Base-by-base conservation (phyloP, 805 yeast genomes). In the Wickerhamiella dianesei region DNA sequence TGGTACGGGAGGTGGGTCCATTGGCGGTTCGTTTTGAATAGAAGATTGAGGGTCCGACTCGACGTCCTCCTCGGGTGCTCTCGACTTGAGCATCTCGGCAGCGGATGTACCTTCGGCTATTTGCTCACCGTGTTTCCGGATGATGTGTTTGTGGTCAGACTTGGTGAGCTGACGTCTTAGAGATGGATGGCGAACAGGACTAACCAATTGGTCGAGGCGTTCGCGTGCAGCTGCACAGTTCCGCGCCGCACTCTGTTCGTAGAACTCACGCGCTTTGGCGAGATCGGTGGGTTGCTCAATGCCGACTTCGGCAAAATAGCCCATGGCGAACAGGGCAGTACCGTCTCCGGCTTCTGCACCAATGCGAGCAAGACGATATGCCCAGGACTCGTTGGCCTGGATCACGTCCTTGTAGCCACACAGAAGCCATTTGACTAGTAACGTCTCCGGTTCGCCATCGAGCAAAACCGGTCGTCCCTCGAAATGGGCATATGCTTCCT, bases 251-350 rank as follows among this genome's bases (percentile, higher is more conserved):
- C 84, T 77, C 41, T 67, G 62, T 35, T 63, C 61, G 59, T 76
- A 80, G 65, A 74, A 77, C 44, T 64, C 62, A 37, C 56, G 55
- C 0, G 85, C 80, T 56, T 64, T 57, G 14, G 60, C 64, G 13
- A 63, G 17, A 59, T 75, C 68, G 21, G 60, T 59, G 9, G 41
- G 41, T 3, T 62, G 61, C 40, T 76, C 73, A 35, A 80, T 70
- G 1, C 88, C 88, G 42, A 72, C 75, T 55, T 79, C 85, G 56
- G 70, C 72, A 56, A 76, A 82, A 54, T 76, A 73, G 0, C 84
- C 89, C 37, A 82, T 58, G 37, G 84, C 82, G 57, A 75, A 82
- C 54, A 79, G 78, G 2, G 83, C 85, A 50, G 77, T 74, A 1
- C 74, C 66, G 46, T 76, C 67, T 20, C 79, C 80, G 21, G 71